phyloP scores from a whole-genome alignment of 495 filamentous ascomycete genomes.

The Sordaria brevicollis region DNA sequence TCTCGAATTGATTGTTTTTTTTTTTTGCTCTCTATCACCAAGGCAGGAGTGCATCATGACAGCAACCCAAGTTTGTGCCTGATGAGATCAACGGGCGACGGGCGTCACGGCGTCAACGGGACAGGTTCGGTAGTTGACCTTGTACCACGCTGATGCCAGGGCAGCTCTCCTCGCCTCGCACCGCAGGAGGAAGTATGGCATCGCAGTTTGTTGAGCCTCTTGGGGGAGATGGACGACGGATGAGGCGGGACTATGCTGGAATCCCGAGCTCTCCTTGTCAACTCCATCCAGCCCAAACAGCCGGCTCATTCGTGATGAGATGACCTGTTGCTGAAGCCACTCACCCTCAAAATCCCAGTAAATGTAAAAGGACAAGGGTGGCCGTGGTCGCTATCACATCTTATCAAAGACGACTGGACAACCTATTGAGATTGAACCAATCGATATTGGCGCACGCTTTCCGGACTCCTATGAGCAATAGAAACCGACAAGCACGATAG shows the following conservation, averaged over 20 bases:
- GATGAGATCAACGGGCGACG: too few species aligned
- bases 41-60: background rate
- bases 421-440: background rate
- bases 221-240: background rate
- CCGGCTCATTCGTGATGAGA: background rate
- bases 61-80: background rate
- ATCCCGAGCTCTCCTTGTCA: background rate
- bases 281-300: background rate
- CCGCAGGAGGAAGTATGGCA: too few species aligned
- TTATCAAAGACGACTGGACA: background rate
- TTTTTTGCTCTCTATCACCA: too few species aligned
- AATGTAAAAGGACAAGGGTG: background rate
- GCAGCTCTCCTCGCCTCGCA: too few species aligned
- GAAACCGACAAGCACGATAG: too few species aligned
- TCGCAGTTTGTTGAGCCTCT: background rate
- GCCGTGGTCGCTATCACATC: background rate
- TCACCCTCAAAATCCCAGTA: background rate
- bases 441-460: too few species aligned
- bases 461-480: too few species aligned
- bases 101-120: background rate
- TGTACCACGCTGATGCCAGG: too few species aligned
- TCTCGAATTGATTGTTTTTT: background rate
- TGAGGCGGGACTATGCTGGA: too few species aligned
- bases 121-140: too few species aligned
- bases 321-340: background rate